These are phyloP conservation scores for Tolypocladium guangdongense DNA, from an alignment of 2,329 filamentous ascomycete species.

Conservation along the genomic window DNA sequence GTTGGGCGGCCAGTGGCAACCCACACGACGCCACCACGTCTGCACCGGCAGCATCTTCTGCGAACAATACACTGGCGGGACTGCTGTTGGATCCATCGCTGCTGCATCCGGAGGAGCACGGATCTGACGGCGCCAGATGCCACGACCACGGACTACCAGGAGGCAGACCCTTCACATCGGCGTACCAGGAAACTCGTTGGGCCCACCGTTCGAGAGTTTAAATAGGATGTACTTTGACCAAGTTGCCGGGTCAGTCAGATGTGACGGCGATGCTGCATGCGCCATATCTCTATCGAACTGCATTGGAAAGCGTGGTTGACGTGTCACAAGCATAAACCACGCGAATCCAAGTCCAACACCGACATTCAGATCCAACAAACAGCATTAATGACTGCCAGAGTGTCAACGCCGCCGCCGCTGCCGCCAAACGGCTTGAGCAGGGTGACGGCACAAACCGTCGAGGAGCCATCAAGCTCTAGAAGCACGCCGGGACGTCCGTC, in stretches of 20 bases:
- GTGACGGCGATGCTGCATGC: not conserved
- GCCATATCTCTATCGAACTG: not conserved
- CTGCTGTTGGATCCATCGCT: not conserved
- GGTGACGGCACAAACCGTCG: not conserved
- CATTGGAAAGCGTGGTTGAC: not conserved
- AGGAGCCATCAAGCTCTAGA: not conserved
- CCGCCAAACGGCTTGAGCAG: not conserved
- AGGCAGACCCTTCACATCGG: not conserved
- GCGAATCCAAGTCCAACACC: not conserved
- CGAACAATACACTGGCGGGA: not conserved
- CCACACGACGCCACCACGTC: not conserved
- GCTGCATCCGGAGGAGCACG: not conserved
- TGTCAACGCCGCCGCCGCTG: not conserved
- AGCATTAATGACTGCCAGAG: not conserved
- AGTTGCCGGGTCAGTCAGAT: not conserved
- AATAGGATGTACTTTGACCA: not conserved
- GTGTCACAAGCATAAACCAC: not conserved
- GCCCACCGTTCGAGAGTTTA: not conserved
- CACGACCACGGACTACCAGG: not conserved
- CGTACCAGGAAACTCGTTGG: not conserved
- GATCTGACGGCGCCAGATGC: not conserved
- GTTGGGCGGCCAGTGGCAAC: not conserved
- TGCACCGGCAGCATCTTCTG: not conserved
- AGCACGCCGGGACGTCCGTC: too few relatives aligned
- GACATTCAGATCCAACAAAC: not conserved